These are phyloP conservation scores for Lasiosphaeria miniovina DNA, from an alignment of 495 filamentous ascomycete genomes.

Conservation along the genomic window DNA sequence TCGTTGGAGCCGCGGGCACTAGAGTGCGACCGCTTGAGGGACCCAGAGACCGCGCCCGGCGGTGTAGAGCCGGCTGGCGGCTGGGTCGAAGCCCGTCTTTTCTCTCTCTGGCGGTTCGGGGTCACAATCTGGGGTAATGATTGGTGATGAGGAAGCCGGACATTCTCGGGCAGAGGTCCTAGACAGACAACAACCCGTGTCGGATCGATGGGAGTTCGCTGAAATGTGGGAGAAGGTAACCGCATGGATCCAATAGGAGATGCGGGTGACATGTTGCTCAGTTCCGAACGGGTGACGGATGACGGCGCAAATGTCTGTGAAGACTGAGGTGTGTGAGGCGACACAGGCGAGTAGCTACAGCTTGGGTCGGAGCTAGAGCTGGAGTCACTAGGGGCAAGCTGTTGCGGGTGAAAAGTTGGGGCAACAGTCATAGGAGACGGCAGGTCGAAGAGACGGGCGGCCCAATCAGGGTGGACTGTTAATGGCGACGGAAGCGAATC, in stretches of 20 bases:
- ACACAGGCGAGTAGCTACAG: conserved; percentile 35
- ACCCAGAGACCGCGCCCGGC: conserved; percentile 6
- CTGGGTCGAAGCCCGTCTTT: conserved; percentile 10
- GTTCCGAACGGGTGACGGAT: conserved; percentile 35
- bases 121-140: conserved; percentile 37
- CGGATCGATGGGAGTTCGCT: conserved; percentile 48
- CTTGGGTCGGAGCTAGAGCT: conserved; percentile 30
- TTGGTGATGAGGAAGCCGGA: conserved; percentile 40
- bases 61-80: conserved; percentile 16
- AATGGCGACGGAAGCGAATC: conserved; percentile 45
- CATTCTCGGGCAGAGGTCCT: conserved; percentile 47
- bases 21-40: conserved; percentile 17
- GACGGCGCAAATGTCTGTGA: conserved; percentile 31
- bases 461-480: conserved; percentile 42
- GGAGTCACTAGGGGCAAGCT: conserved; percentile 14
- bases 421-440: conserved; percentile 41
- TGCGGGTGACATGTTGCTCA: conserved; percentile 27
- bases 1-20: conserved; percentile 34
- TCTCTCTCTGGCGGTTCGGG: conserved; percentile 26
- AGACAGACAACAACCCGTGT: conserved; percentile 51
- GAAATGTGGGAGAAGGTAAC: conserved; percentile 36
- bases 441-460: conserved; percentile 34
- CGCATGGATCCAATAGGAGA: conserved; percentile 27
- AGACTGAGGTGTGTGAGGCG: conserved; percentile 29
- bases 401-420: conserved; percentile 25